Base-by-base conservation (phyloP, 1,284 basidiomycete species). In the Salmacisia buchloeana region DNA sequence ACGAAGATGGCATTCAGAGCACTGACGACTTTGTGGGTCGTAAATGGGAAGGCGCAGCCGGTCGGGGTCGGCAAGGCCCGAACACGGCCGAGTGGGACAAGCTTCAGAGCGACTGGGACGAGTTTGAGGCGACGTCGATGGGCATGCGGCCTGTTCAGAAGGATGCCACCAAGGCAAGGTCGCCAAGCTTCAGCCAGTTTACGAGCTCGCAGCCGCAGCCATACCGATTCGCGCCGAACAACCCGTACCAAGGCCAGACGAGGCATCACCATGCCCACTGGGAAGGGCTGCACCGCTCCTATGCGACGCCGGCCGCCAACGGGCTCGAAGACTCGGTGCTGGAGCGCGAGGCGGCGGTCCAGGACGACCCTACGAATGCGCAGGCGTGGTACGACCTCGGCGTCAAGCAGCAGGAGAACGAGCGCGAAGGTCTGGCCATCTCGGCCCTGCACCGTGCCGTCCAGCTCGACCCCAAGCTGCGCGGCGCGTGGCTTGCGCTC, bases 361-460 rank as follows among this genome's bases (percentile, higher is more conserved):
- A 96, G 77, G 84, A 84, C 45, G 85, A 93, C 71, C 87, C 89
- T 39, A 82, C 80, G 0, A 85, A 90, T 68, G 87, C 90, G 0
- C 75, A 81, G 38, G 88, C 88, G 6, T 99, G 94, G 94, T 93
- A 87, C 76, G 86, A 89, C 64, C 87, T 98, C 52, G 94, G 96
- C 29, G 88, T 99, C 54, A 94, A 92, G 81, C 96, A 98, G 79
- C 94, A 99, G 81, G 94, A 97, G 81, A 97, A 96, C 80, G 94
- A 99, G 80, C 87, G 94, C 25, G 94, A 99, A 81, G 85, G 86
- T 25, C 89, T 92, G 73, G 96, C 94, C 4, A 86, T 98, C 59
- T 85, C 88, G 56, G 96, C 94, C 0, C 84, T 99, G 27, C 84
- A 85, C 43, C 88, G 88, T 65, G 89, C 93, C 1, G 83, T 92